phyloP scores from a whole-genome alignment of 352 stramenopile genomes.

The Phytophthora pseudosyringae region DNA sequence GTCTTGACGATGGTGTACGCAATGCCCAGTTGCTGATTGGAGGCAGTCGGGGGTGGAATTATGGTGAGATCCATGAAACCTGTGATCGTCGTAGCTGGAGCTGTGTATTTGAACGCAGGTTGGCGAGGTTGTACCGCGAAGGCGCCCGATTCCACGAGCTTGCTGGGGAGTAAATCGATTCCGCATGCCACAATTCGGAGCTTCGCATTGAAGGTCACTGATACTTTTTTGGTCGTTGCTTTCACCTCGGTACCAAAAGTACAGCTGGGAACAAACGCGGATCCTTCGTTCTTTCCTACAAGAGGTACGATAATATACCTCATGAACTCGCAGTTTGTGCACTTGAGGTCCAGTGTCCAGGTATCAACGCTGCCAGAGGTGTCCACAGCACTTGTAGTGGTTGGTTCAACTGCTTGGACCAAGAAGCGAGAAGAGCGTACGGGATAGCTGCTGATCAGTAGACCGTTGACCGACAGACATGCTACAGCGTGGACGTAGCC shows the following conservation, averaged over 20 bases:
- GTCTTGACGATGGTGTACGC: slow-evolving; percentile 31
- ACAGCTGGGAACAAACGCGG: slow-evolving; percentile 44
- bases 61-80: slow-evolving; percentile 61
- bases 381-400: slow-evolving; percentile 41
- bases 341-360: slow-evolving; percentile 48
- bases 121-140: slow-evolving; percentile 45
- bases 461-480: slow-evolving; percentile 41
- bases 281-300: not conserved
- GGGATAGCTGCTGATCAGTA: slow-evolving; percentile 57
- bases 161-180: slow-evolving; percentile 38
- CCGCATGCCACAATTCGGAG: slow-evolving; percentile 59
- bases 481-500: slow-evolving; percentile 66
- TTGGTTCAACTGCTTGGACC: slow-evolving; percentile 50
- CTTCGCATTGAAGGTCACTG: slow-evolving; percentile 44
- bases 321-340: slow-evolving; percentile 53
- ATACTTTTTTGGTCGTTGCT: slow-evolving; percentile 17
- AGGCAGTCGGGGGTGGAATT: slow-evolving; percentile 6
- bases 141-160: slow-evolving; percentile 27
- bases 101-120: slow-evolving; percentile 43
- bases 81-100: slow-evolving; percentile 47
- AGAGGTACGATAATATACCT: slow-evolving; percentile 43
- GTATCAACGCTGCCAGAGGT: slow-evolving; percentile 37
- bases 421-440: slow-evolving; percentile 49
- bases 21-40: slow-evolving; percentile 26
- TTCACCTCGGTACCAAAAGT: slow-evolving; percentile 40